phyloP scores from a whole-genome alignment of 163 green algal species.

The Volvox carteri region DNA sequence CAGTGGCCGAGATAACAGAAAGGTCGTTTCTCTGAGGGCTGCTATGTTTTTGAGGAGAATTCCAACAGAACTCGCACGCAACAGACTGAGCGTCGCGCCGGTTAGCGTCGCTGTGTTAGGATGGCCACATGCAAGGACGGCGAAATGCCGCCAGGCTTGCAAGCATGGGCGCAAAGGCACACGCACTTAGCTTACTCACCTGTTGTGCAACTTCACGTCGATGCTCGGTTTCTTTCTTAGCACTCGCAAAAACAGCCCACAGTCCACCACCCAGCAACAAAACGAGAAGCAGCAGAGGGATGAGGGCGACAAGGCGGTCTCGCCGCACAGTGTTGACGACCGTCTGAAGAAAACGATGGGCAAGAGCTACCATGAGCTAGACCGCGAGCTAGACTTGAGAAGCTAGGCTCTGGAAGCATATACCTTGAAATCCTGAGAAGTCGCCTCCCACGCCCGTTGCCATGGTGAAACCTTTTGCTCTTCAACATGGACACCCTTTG shows the following conservation, averaged over 20 bases:
- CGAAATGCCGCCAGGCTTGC: too few relatives aligned
- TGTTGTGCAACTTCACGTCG: slow-evolving; percentile 27
- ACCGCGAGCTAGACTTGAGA: neutral
- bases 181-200: too few relatives aligned
- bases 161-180: too few relatives aligned
- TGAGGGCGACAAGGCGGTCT: neutral
- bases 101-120: too few relatives aligned
- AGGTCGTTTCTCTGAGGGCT: too few relatives aligned
- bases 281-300: slow-evolving; percentile 7
- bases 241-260: slow-evolving; percentile 35
- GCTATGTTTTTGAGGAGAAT: too few relatives aligned
- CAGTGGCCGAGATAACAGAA: too few relatives aligned
- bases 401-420: neutral
- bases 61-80: too few relatives aligned
- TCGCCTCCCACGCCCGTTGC: neutral
- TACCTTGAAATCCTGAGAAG: slow-evolving; percentile 19
- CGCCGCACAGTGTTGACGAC: neutral
- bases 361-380: too few relatives aligned
- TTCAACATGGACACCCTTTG: slow-evolving; percentile 14
- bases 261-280: slow-evolving; percentile 37
- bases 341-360: slow-evolving; percentile 11
- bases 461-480: neutral
- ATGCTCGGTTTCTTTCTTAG: slow-evolving; percentile 7
- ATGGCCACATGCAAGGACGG: too few relatives aligned
- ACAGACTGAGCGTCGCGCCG: too few relatives aligned